phyloP scores from a whole-genome alignment of 139 green algal species.

The Micractinium sp. region DNA sequence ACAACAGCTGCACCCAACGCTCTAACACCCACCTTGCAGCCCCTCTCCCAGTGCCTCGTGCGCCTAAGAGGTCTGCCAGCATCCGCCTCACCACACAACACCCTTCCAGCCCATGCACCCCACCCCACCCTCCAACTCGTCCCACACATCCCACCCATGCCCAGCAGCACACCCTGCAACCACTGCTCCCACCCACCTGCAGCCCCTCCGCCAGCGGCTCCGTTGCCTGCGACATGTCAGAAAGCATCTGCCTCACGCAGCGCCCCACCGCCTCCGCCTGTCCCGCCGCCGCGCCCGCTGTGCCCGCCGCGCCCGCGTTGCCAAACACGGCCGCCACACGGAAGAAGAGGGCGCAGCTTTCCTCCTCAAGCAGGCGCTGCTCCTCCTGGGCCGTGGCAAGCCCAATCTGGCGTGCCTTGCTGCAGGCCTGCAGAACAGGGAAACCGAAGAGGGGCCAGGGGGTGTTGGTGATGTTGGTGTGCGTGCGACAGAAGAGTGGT shows the following conservation, averaged over 20 bases:
- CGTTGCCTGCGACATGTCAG: neutral
- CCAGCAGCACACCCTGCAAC: too few relatives aligned
- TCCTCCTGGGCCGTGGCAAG: neutral
- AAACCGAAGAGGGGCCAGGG: neutral
- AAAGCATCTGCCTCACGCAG: conserved; percentile 24
- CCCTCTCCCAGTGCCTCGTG: neutral
- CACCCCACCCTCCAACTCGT: too few relatives aligned
- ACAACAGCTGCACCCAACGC: too few relatives aligned
- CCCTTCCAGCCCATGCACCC: too few relatives aligned
- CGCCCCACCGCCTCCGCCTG: conserved; percentile 2
- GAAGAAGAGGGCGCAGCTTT: conserved; percentile 30
- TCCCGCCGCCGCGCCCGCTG: neutral
- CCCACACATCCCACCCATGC: too few relatives aligned
- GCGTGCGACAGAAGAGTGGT: too few relatives aligned
- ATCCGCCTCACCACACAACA: too few relatives aligned
- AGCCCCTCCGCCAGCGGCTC: neutral
- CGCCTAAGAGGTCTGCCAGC: neutral
- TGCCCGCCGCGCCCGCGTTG: neutral
- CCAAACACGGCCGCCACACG: conserved; percentile 6
- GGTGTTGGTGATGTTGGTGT: too few relatives aligned
- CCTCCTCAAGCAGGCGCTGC: conserved; percentile 21
- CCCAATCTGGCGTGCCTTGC: conserved; percentile 1
- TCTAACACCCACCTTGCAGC: too few relatives aligned
- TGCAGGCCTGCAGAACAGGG: conserved; percentile 8
- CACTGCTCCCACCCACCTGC: too few relatives aligned